phyloP scores from a whole-genome alignment of 2,329 filamentous ascomycete species.

The Monascus ruber region DNA sequence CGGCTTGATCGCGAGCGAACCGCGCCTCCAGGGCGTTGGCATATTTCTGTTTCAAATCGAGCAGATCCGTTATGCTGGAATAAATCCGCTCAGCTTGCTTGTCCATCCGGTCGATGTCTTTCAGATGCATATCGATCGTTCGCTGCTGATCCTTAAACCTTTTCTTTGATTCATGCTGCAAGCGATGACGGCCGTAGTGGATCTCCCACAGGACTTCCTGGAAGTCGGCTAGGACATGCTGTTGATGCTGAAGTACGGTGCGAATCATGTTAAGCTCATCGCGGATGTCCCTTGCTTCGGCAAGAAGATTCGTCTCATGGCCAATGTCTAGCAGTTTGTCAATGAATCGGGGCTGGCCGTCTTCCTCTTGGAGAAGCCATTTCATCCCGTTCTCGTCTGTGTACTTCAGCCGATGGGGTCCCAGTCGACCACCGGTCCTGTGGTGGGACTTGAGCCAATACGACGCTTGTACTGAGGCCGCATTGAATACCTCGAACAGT shows the following conservation, averaged over 20 bases:
- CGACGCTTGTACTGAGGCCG: slow-evolving; percentile 46
- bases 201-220: slow-evolving; percentile 26
- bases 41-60: slow-evolving; percentile 59
- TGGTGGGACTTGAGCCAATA: slow-evolving; percentile 43
- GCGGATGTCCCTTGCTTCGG: slow-evolving; percentile 56
- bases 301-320: slow-evolving; percentile 48
- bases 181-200: slow-evolving; percentile 20
- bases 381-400: slow-evolving; percentile 8
- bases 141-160: slow-evolving; percentile 47
- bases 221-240: slow-evolving; percentile 23
- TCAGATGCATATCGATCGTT: slow-evolving; percentile 45
- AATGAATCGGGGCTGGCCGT: slow-evolving; percentile 37
- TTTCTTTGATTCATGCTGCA: slow-evolving; percentile 40
- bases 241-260: slow-evolving; percentile 27
- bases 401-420: slow-evolving; percentile 5
- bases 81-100: slow-evolving; percentile 51
- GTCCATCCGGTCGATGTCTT: slow-evolving; percentile 54
- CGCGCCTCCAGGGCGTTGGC: slow-evolving; percentile 57
- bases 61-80: slow-evolving; percentile 47
- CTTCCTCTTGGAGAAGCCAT: slow-evolving; percentile 11
- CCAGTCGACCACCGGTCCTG: slow-evolving; percentile 3
- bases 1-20: slow-evolving; percentile 46
- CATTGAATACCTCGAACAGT: slow-evolving; percentile 51
- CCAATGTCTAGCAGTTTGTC: slow-evolving; percentile 42
- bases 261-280: slow-evolving; percentile 55